Conservation (phyloP, 495 filamentous ascomycete species). For the Emericellopsis terricola region DNA sequence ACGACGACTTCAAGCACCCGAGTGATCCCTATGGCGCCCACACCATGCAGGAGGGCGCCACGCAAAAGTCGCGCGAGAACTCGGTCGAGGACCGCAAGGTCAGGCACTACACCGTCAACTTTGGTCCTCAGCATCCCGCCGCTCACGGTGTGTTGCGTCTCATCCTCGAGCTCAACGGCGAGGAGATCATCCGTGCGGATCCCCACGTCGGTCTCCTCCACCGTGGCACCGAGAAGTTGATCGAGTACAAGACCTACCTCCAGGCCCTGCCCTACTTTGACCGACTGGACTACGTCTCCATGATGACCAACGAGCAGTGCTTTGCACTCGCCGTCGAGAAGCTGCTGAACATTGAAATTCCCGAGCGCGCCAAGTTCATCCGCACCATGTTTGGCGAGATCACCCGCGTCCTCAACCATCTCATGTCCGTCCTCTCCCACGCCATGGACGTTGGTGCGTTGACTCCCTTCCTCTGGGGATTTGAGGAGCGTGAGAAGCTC, state of each 20-base stretch:
- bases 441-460: slow-evolving; percentile 99
- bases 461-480: slow-evolving; percentile 98
- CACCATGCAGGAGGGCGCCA: slow-evolving; percentile 17
- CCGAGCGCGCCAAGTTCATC: slow-evolving; percentile 91
- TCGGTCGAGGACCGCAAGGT: slow-evolving; percentile 61
- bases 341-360: slow-evolving; percentile 92
- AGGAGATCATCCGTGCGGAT: slow-evolving; percentile 91
- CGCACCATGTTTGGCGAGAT: slow-evolving; percentile 94
- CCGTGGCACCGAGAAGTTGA: slow-evolving; percentile 97
- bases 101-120: slow-evolving; percentile 98
- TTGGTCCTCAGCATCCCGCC: slow-evolving; percentile 96
- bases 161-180: slow-evolving; percentile 94
- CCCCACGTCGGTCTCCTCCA: slow-evolving; percentile 95
- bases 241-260: slow-evolving; percentile 98
- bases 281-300: slow-evolving; percentile 95
- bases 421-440: slow-evolving; percentile 95
- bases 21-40: slow-evolving; percentile 26
- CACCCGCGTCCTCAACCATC: slow-evolving; percentile 86
- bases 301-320: slow-evolving; percentile 99
- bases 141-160: slow-evolving; percentile 95
- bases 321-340: slow-evolving; percentile 93
- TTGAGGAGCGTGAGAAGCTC: slow-evolving; percentile 98
- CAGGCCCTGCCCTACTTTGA: slow-evolving; percentile 99
- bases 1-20: slow-evolving; percentile 39
- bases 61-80: slow-evolving; percentile 28